A percentile compares a stretch with the other conserved stretches of the same genome.
Conservation (phyloP, 1,284 basidiomycete genomes). For the Spongiforma sp. region DNA sequence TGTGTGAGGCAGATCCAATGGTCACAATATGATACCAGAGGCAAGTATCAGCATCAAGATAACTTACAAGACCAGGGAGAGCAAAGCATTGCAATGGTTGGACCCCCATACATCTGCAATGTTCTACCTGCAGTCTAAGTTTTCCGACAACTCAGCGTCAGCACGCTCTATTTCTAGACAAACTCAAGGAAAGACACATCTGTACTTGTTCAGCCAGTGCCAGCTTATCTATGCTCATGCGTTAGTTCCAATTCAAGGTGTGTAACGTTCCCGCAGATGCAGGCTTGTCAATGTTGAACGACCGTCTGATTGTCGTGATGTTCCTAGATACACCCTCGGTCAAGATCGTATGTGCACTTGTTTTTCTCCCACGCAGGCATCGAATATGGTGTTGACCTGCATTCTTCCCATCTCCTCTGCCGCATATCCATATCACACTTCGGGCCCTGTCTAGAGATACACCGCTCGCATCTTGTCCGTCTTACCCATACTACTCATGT, state of each 20-base stretch:
- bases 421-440: no score
- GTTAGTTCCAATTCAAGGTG: constrained; percentile 82
- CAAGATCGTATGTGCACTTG: constrained; percentile 62
- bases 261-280: constrained; percentile 8
- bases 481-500: constrained; percentile 87
- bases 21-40: no score
- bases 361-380: neutral
- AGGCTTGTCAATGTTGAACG: neutral
- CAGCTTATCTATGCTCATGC: constrained; percentile 91
- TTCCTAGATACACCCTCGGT: constrained; percentile 70
- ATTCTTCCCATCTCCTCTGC: no score
- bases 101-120: constrained; percentile 64
- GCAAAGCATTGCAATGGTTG: constrained; percentile 94
- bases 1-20: no score
- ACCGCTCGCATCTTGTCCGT: constrained; percentile 75
- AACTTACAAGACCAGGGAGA: constrained; percentile 73
- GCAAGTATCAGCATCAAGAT: constrained; percentile 67
- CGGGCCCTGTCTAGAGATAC: constrained; percentile 60
- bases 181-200: constrained; percentile 86
- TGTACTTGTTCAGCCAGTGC: constrained; percentile 94
- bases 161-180: constrained; percentile 61
- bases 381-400: neutral
- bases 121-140: neutral
- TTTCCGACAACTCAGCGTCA: no score
- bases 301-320: no score